phyloP scores from a whole-genome alignment of 345 rosid genomes.

The Eutrema japonicum region DNA sequence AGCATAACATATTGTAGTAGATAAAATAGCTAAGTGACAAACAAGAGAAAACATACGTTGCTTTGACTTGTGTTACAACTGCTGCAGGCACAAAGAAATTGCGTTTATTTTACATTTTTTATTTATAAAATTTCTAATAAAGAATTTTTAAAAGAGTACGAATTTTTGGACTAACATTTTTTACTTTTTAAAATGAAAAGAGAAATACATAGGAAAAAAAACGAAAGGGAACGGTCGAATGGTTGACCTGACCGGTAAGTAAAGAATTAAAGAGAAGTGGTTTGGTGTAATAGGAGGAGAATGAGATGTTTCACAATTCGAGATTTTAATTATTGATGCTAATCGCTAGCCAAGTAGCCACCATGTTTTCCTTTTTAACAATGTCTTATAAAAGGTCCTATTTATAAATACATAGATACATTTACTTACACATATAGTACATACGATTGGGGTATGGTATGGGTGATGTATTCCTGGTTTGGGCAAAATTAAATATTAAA shows the following conservation, averaged over 20 bases:
- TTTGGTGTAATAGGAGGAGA: slow-evolving; percentile 39
- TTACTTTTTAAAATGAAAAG: neutral
- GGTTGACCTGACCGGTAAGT: slow-evolving; percentile 44
- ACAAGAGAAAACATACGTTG: slow-evolving; percentile 35
- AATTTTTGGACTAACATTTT: neutral
- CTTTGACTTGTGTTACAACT: slow-evolving; percentile 35
- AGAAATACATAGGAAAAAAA: neutral
- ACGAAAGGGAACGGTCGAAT: slow-evolving; percentile 22
- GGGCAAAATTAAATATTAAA: slow-evolving; percentile 23
- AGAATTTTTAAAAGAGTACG: neutral
- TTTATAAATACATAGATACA: slow-evolving; percentile 14
- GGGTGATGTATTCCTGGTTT: slow-evolving; percentile 9
- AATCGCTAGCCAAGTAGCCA: slow-evolving; percentile 33
- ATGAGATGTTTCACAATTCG: slow-evolving; percentile 36
- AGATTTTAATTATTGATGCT: slow-evolving; percentile 25
- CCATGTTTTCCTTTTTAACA: slow-evolving; percentile 16
- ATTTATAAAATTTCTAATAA: neutral
- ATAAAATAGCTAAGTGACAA: slow-evolving; percentile 39
- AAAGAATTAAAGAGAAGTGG: slow-evolving; percentile 30
- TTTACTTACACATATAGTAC: slow-evolving; percentile 14
- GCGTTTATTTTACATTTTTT: neutral
- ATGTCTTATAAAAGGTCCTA: slow-evolving; percentile 16
- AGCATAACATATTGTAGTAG: slow-evolving; percentile 31
- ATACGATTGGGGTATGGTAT: neutral
- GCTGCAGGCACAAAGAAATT: slow-evolving; percentile 19